Evolutionary conservation across 2,329 filamentous ascomycete species (phyloP), one percentile per base, ranked within the genome.

Genomic region (Polytolypa hystricis): DNA sequence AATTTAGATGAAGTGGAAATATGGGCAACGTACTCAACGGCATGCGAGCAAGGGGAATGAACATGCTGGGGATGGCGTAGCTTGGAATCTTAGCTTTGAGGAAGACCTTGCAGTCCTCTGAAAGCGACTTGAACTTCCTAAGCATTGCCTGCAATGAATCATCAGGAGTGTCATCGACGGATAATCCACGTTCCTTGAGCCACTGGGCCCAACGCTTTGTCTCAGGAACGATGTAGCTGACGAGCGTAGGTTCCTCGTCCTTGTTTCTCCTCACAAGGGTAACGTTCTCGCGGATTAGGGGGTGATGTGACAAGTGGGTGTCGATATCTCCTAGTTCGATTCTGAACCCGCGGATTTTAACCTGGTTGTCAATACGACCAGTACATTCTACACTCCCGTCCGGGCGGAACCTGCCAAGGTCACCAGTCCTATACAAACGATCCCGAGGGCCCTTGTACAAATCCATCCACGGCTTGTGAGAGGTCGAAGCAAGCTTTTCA

Each of bases 251-350:
- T 57, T 95, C 89, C 57, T 93, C 84, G 54, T 86, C 76, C 50
- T 79, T 79, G 60, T 93, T 80, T 60, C 84, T 76, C 57, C 84
- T 75, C 3, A 96, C 76, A 2, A 96, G 65, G 0, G 89, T 96
- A 47, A 84, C 79, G 59, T 82, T 85, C 47, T 96, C 89, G 27
- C 84, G 73, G 16, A 96, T 74, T 16, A 93, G 62, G 1, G 74
- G 77, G 60, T 84, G 75, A 30, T 77, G 72, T 37, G 77, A 81
- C 31, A 95, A 65, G 56, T 93, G 80, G 28, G 71, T 81, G 58
- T 96, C 87, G 47, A 96, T 95, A 47, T 96, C 91, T 44, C 81
- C 81, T 30, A 96, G 77, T 62, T 98, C 91, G 47, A 98, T 93
- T 42, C 89, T 74, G 70, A 95, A 96, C 1, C 89, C 89, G 42